Conservation (phyloP, 495 filamentous ascomycete genomes). For the Podospora sp. region DNA sequence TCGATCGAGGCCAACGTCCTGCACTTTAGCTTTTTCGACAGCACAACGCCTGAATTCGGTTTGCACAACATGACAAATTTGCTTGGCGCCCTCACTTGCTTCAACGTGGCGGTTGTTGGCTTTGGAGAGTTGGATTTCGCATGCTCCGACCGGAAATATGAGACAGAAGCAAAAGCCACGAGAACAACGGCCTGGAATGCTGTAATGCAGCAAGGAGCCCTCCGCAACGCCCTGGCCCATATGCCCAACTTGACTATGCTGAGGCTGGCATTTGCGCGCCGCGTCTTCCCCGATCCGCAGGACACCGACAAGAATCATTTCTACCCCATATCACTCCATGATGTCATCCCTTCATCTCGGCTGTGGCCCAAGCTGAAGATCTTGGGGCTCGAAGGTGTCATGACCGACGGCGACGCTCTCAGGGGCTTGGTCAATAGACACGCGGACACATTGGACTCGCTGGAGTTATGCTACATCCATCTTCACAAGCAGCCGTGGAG, state of each 20-base stretch:
- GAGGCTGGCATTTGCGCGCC: not conserved
- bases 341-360: not conserved
- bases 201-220: not conserved
- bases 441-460: not conserved
- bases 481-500: not conserved
- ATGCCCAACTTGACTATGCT: not conserved
- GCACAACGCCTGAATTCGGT: not conserved
- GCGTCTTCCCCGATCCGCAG: not conserved
- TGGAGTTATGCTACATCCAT: not conserved
- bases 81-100: not conserved
- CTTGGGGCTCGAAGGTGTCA: not conserved
- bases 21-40: slow-evolving; percentile 2
- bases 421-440: not conserved
- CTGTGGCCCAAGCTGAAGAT: not conserved
- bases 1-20: not conserved
- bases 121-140: not conserved
- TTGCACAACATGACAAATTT: not conserved
- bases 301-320: not conserved
- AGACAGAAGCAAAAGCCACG: not conserved
- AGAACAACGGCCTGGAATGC: not conserved
- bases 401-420: not conserved
- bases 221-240: not conserved
- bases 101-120: not conserved
- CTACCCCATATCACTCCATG: not conserved
- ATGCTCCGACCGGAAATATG: too few relatives aligned